These are phyloP conservation scores for Calycina herbarum DNA, from an alignment of 2,329 filamentous ascomycete genomes.

Conservation along the genomic window DNA sequence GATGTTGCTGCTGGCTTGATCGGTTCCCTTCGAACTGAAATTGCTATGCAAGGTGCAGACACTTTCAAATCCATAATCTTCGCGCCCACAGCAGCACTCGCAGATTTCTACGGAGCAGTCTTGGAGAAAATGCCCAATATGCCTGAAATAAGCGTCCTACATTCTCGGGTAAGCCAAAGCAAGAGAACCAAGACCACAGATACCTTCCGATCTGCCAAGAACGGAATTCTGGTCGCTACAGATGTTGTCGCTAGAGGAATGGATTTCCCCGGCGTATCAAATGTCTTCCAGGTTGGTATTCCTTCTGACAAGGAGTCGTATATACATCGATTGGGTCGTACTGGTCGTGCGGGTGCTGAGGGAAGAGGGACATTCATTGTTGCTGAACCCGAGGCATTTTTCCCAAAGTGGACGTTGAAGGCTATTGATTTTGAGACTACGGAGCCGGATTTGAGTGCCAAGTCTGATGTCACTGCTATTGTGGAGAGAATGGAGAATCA, in stretches of 20 bases:
- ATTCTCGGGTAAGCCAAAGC: constrained; percentile 72
- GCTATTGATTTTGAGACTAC: constrained; percentile 54
- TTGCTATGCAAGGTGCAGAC: constrained; percentile 43
- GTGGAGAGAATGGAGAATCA: constrained; percentile 47
- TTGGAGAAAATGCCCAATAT: constrained; percentile 44
- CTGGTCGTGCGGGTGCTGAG: constrained; percentile 71
- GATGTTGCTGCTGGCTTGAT: constrained; percentile 76
- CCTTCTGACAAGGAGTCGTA: constrained; percentile 69
- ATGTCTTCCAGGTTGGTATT: constrained; percentile 71
- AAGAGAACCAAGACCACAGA: constrained; percentile 71
- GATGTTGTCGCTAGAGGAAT: constrained; percentile 81
- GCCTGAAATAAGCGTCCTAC: constrained; percentile 53
- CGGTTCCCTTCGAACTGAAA: constrained; percentile 68
- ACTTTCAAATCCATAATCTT: constrained; percentile 96
- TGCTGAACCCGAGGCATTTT: constrained; percentile 54
- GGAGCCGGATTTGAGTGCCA: constrained; percentile 46
- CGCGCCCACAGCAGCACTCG: constrained; percentile 75
- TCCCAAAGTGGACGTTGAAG: constrained; percentile 51
- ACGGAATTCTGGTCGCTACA: constrained; percentile 71
- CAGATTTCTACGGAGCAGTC: constrained; percentile 62
- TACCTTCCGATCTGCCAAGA: constrained; percentile 63
- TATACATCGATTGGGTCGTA: constrained; percentile 76
- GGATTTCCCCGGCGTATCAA: constrained; percentile 80
- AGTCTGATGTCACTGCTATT: constrained; percentile 42
- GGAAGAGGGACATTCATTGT: constrained; percentile 72